Evolutionary conservation across 495 filamentous ascomycete genomes (phyloP), one percentile per base, ranked within the genome.

Genomic region (Daldinia caldariorum): DNA sequence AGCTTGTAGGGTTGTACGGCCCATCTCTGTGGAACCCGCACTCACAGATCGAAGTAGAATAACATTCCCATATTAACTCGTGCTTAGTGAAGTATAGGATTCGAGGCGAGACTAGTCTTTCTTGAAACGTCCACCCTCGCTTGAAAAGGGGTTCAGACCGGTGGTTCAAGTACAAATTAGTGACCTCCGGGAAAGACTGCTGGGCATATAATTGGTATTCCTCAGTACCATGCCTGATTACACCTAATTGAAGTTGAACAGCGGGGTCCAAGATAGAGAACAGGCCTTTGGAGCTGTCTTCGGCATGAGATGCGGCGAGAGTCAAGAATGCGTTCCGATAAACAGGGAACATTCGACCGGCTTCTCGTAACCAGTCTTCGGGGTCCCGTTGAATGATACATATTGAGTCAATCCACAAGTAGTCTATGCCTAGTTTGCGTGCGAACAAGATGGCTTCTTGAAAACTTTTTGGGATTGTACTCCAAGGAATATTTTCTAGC

Each of bases 31-130:
- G 56, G 20, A 39, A 41, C 12, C 49, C 49, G 45, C 63, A 67
- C 18, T 79, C 75, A 59, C 73, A 77, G 8, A 58, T 51, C 13
- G 67, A 29, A 8, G 41, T 22, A 41, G 62, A 45, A 7, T 37
- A 32, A 56, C 76, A 79, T 39, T 74, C 76, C 73, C 69, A 79
- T 10, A 75, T 54, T 13, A 78, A 18, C 29, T 77, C 69, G 34
- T 66, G 43, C 5, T 63, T 16, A n/a, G 64, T 59, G 41, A 71
- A 78, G 49, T 74, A 51, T 5, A 79, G 51, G 0, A 65, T 66
- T n/a, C 77, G 63, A 32, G 74, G 71, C 6, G 74, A 66, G 22
- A 79, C 47, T 18, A 70, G 45, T 2, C 76, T 64, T 66, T 79
- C 77, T 38, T 79, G 77, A 22, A 41, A 34, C 16, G 20, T 41